These are phyloP conservation scores for Fraxinus albicans DNA, from an alignment of 305 asterid genomes.

Conservation along the genomic window DNA sequence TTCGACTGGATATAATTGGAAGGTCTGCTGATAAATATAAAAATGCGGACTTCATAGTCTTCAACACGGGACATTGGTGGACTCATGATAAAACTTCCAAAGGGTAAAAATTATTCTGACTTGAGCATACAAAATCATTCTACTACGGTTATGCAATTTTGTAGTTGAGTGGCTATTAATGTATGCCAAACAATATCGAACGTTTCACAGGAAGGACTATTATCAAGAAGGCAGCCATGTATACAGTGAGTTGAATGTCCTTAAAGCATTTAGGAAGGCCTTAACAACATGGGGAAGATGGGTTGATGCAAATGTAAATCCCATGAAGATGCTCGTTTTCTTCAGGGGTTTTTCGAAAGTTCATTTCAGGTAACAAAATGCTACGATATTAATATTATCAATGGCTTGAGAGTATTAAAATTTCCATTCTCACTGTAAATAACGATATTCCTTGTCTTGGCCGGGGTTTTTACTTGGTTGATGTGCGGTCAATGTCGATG, in stretches of 20 bases:
- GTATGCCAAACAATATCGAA: not conserved
- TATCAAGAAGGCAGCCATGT: slow-evolving; percentile 82
- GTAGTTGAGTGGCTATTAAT: not conserved
- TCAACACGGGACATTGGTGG: slow-evolving; percentile 92
- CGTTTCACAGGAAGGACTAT: slow-evolving; percentile 66
- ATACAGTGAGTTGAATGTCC: slow-evolving; percentile 51
- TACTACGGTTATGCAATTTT: not conserved
- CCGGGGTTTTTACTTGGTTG: not conserved
- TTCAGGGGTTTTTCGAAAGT: slow-evolving; percentile 73
- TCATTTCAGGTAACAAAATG: slow-evolving; percentile 60
- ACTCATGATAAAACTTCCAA: slow-evolving; percentile 73
- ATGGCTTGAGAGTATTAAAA: not conserved
- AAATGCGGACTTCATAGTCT: slow-evolving; percentile 54
- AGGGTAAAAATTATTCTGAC: slow-evolving; percentile 41
- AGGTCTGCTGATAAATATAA: slow-evolving; percentile 44
- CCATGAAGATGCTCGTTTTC: slow-evolving; percentile 53
- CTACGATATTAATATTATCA: not conserved
- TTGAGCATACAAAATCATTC: not conserved
- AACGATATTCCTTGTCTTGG: not conserved
- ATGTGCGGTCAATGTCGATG: not conserved
- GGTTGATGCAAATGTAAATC: slow-evolving; percentile 58
- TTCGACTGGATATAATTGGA: slow-evolving; percentile 56
- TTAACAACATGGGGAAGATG: slow-evolving; percentile 74
- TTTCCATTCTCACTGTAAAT: not conserved
- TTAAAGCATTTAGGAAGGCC: slow-evolving; percentile 64